Conservation (phyloP, 495 filamentous ascomycete species). For the Podospora pseudoanserina region DNA sequence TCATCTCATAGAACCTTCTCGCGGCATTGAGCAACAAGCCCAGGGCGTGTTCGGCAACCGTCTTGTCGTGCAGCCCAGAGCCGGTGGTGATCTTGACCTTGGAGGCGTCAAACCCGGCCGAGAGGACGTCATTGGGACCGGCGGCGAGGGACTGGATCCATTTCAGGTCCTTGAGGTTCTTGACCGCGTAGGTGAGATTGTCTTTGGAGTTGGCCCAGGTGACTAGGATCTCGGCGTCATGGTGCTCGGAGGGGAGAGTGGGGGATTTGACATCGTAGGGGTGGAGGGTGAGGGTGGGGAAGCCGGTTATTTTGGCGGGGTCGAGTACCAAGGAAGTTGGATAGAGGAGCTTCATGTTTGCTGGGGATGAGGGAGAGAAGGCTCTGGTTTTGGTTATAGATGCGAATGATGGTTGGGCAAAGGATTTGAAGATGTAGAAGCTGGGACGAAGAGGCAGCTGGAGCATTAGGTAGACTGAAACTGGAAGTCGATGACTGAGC, state of each 20-base stretch:
- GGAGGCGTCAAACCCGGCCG: slow-evolving; percentile 51
- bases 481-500: background rate
- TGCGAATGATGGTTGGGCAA: background rate
- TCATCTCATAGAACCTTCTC: slow-evolving; percentile 55
- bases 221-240: slow-evolving; percentile 54
- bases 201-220: slow-evolving; percentile 53
- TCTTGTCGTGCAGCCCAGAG: slow-evolving; percentile 58
- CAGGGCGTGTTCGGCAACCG: slow-evolving; percentile 58
- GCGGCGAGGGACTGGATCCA: slow-evolving; percentile 63
- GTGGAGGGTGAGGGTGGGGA: slow-evolving; percentile 46
- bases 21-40: slow-evolving; percentile 50
- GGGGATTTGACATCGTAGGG: slow-evolving; percentile 52
- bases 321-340: slow-evolving; percentile 55
- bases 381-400: background rate
- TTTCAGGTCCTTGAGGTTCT: slow-evolving; percentile 46
- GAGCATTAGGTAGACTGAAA: background rate
- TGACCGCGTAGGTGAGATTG: slow-evolving; percentile 52
- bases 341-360: slow-evolving; percentile 59
- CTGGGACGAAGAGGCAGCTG: background rate
- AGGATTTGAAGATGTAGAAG: background rate
- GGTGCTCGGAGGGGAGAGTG: slow-evolving; percentile 48
- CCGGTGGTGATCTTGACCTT: slow-evolving; percentile 49
- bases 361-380: background rate
- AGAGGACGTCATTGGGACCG: slow-evolving; percentile 58
- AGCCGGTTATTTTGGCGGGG: slow-evolving; percentile 47